phyloP scores from a whole-genome alignment of 2,329 filamentous ascomycete genomes.

The Cordyceps cicadae region DNA sequence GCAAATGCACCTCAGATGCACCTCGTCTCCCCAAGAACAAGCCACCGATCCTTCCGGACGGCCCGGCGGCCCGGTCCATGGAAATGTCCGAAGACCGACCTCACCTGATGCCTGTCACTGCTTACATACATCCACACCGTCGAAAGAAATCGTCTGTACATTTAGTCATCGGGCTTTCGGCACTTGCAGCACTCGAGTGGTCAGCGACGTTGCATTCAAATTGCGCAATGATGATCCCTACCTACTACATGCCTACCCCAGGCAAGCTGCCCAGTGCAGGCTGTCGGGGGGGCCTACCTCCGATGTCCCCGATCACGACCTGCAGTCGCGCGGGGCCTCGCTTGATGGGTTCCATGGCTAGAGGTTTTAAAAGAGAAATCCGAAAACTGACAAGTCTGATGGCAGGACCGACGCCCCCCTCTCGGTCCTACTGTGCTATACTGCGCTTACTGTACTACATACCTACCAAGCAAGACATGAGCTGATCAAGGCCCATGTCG shows the following conservation, averaged over 20 bases:
- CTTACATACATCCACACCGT: background rate
- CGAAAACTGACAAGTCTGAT: background rate
- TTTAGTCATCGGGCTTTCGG: background rate
- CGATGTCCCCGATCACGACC: background rate
- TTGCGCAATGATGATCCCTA: background rate
- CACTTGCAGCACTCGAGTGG: background rate
- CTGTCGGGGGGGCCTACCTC: background rate
- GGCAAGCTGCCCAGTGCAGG: background rate
- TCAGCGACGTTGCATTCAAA: background rate
- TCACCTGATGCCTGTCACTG: too few relatives aligned
- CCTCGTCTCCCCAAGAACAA: too few relatives aligned
- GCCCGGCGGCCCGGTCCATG: background rate
- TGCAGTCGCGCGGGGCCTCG: background rate
- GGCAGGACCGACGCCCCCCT: background rate
- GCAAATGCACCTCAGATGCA: too few relatives aligned
- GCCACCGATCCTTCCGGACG: background rate
- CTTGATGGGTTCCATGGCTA: background rate
- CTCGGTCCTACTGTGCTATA: background rate
- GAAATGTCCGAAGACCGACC: constrained; percentile 3
- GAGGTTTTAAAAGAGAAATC: too few relatives aligned
- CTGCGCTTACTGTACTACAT: too few relatives aligned
- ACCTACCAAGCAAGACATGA: background rate
- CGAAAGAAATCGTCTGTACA: background rate
- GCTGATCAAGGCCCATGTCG: background rate
- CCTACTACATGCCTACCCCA: too few relatives aligned